Base-by-base conservation (phyloP, 345 rosid species). In the Eucalyptus curtisii region DNA sequence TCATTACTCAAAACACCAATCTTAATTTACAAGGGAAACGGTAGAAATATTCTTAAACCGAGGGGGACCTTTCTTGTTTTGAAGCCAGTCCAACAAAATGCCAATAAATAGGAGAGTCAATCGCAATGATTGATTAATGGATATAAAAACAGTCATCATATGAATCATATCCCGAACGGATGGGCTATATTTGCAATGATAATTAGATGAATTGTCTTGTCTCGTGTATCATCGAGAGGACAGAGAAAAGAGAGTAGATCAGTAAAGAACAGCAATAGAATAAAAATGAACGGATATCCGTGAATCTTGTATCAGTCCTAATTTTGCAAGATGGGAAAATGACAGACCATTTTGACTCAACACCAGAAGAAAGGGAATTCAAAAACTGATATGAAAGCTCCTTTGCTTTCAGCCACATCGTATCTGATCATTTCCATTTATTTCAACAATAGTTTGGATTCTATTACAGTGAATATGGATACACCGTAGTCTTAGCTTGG, bases 161-260 rank as follows among this genome's bases (percentile, higher is more conserved):
- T 0, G 61, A 55, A 24, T 55, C 30, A 22, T 55, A 25, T 4
- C 0, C 0, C 4, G 61, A 55, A 9, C 13, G 13, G 13, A 55
- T 55, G 61, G 61, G 61, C 22, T 55, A 10, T 22, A 24, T 55
- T 0, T 55, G 30, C 30, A 55, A 27, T 59, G 31, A 59, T 27
- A 59, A 59, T 3, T 61, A 3, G 31, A 27, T 27, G 64, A 10
- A 61, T 0, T 27, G 31, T 61, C n/a, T 52, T 52, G 33, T 27
- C 68, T 61, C 31, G 68, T 61, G 31, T 27, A 61, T 61, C 68
- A 61, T 61, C 31, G 14, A 13, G 31, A 13, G 68, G 68, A 0
- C n/a, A 52, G 3, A 59, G 15, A 61, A 0, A 27, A 52, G 57
- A 27, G 30, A 57, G 64, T 57, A 57, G 6, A 57, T 22, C 64